phyloP scores from a whole-genome alignment of 2,329 filamentous ascomycete species.

The Neofusicoccum parvum region DNA sequence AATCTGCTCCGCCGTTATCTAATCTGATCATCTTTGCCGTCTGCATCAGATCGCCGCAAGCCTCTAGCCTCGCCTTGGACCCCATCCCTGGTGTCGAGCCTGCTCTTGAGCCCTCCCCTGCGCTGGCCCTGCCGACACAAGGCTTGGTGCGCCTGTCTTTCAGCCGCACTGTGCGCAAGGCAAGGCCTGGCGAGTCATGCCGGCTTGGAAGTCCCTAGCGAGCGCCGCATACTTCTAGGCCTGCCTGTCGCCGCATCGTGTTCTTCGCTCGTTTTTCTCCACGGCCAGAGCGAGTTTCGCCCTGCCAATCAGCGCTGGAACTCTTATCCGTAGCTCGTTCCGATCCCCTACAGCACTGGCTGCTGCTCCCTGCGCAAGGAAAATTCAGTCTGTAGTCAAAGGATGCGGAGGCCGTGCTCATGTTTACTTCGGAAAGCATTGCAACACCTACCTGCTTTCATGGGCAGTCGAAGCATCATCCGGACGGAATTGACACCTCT shows the following conservation, averaged over 20 bases:
- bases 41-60: not conserved
- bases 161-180: not conserved
- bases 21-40: constrained; percentile 14
- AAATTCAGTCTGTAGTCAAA: too few species aligned
- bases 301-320: too few species aligned
- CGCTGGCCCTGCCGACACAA: not conserved
- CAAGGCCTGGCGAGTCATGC: not conserved
- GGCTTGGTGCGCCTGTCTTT: not conserved
- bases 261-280: not conserved
- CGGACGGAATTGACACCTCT: too few species aligned
- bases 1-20: not conserved
- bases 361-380: too few species aligned
- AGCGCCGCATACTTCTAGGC: not conserved
- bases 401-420: too few species aligned
- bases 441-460: too few species aligned
- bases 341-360: too few species aligned
- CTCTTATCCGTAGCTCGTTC: too few species aligned
- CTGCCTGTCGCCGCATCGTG: not conserved
- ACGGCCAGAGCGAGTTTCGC: too few species aligned
- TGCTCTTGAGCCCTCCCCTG: not conserved
- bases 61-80: too few species aligned
- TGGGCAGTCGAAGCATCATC: too few species aligned
- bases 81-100: not conserved
- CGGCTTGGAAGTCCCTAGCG: not conserved
- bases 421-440: too few species aligned